Evolutionary conservation across 2,329 filamentous ascomycete species (phyloP).

Genomic region (Rutstroemia sp.): DNA sequence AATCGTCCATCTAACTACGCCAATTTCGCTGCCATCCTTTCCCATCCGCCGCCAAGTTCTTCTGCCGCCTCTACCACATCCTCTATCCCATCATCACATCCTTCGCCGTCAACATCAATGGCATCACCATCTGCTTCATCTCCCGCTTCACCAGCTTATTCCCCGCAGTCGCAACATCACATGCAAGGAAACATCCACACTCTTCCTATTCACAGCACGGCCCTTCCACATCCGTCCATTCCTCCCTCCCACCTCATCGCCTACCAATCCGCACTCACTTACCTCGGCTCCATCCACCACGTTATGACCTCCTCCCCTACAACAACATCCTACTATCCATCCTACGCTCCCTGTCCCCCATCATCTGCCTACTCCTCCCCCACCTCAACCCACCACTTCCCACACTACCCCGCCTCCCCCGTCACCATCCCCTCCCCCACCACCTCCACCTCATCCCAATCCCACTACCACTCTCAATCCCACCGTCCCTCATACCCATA

Average conservation of each 20-base stretch:
- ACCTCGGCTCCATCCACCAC: slow-evolving; percentile 3
- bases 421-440: neutral
- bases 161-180: neutral
- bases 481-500: neutral
- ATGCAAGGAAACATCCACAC: too few species aligned
- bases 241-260: slow-evolving; percentile 2
- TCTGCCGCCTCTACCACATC: neutral
- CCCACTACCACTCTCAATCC: too few species aligned
- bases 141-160: neutral
- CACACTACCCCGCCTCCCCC: neutral
- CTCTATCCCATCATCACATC: neutral
- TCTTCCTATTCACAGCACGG: neutral
- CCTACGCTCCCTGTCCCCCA: too few species aligned
- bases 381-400: too few species aligned
- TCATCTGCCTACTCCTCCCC: too few species aligned
- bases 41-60: neutral
- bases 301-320: neutral
- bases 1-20: neutral
- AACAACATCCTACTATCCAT: too few species aligned
- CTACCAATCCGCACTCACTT: slow-evolving; percentile 1
- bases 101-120: neutral
- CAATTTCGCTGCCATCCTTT: slow-evolving; percentile 2
- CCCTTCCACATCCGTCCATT: neutral
- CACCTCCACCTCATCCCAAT: neutral
- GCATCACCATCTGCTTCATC: neutral